Evolutionary conservation across 2,329 filamentous ascomycete genomes (phyloP), one percentile per base, ranked within the genome.

Genomic region (Paramyrothecium sp.): DNA sequence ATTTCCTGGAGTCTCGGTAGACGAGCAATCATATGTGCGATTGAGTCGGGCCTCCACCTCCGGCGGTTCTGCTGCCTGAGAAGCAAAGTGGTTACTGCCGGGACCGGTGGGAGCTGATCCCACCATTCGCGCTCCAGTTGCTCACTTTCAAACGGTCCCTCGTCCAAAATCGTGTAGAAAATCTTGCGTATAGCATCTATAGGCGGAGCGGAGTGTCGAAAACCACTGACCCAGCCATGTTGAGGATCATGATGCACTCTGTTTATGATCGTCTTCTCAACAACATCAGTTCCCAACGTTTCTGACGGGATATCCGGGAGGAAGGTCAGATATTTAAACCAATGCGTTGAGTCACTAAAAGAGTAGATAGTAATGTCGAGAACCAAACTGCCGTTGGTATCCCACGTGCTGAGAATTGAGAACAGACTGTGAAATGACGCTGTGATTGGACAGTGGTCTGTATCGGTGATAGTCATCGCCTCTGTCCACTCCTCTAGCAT

Each of bases 11-110:
- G 65, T 59, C n/a, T 7, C 3, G 38, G 38, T 3, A 44, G 5
- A 44, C 38, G 38, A 16, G 5, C 13, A 44, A 44, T 4, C 38
- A 44, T 44, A 16, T 44, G 13, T 60, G 59, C 58, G 26, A 72
- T 61, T 53, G 65, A 55, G 19, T 23, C 38, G 38, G 67, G 65
- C 54, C 63, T 68, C 66, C 66, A 71, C 60, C 65, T 56, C 49
- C 67, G 68, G 56, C 67, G 68, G 60, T 55, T 73, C 61, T 73
- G 71, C 64, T 69, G 69, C 30, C 71, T 71, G 50, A 74, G 63
- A 55, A 71, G 67, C 53, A 73, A 54, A 60, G 62, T 63, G 47
- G 64, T 68, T 55, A 74, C 63, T 20, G 62, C 68, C 23, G 67
- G 67, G 58, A 71, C 63, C 51, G 61, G 62, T 54, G 69, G 69